These are phyloP conservation scores for Calonectria ilicicola DNA, from an alignment of 2,329 filamentous ascomycete species.

Conservation along the genomic window DNA sequence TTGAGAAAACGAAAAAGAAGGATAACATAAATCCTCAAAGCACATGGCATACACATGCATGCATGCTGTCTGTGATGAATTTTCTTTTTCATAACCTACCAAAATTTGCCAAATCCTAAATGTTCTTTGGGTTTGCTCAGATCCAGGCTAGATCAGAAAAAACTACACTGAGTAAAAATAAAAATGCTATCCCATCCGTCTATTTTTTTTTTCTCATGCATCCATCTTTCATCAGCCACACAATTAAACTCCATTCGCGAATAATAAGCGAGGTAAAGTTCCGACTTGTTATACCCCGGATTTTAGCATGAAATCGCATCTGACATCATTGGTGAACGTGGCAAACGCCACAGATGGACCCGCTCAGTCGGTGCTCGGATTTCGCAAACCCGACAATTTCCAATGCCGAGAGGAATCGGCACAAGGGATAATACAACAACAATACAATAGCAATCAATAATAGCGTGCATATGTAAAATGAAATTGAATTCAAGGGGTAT, in stretches of 20 bases:
- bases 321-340: slow-evolving; percentile 19
- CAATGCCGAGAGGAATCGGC: neutral
- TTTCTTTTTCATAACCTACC: neutral
- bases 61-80: no score
- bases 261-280: neutral
- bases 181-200: no score
- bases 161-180: no score
- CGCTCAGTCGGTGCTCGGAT: neutral
- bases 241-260: neutral
- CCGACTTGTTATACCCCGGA: slow-evolving; percentile 9
- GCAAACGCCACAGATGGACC: neutral
- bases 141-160: neutral
- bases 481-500: slow-evolving; percentile 7
- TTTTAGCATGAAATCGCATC: neutral
- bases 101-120: neutral
- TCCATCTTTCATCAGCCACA: neutral
- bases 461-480: neutral
- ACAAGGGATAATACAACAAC: neutral
- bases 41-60: no score
- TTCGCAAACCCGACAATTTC: neutral
- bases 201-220: no score
- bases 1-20: no score
- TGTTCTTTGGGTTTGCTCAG: neutral
- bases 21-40: no score
- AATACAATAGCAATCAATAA: neutral